These are phyloP conservation scores for Apiotrichum montevideense DNA, from an alignment of 1,284 basidiomycete species.

Conservation along the genomic window DNA sequence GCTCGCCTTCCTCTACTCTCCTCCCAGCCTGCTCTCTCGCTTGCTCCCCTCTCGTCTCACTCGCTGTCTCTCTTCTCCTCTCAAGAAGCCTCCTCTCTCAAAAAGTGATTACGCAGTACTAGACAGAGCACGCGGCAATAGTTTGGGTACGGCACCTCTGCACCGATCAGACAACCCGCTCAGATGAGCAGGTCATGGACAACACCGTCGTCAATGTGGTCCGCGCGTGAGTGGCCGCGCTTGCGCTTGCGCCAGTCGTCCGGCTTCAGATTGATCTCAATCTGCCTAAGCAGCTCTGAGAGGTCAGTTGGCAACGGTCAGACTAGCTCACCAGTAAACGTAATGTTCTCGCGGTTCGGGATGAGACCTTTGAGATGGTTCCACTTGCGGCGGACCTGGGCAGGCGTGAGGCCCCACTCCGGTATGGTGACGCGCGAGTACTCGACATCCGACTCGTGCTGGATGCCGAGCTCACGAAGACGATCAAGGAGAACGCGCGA, in stretches of 20 bases:
- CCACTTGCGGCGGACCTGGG: constrained; percentile 10
- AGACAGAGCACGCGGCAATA: no score
- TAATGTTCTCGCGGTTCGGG: background rate
- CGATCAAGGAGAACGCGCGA: constrained; percentile 5
- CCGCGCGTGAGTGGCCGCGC: background rate
- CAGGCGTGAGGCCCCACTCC: constrained; percentile 10
- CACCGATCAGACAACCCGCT: no score
- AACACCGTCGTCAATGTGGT: no score
- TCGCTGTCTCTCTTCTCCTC: no score
- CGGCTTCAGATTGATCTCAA: constrained; percentile 2
- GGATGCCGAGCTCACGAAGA: constrained; percentile 8
- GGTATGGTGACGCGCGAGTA: constrained; percentile 5
- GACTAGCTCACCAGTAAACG: constrained; percentile 4
- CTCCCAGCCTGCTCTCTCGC: no score
- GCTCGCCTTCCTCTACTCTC: no score
- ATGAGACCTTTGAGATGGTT: constrained; percentile 3
- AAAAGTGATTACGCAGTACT: no score
- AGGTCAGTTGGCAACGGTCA: background rate
- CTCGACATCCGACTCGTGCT: constrained; percentile 13
- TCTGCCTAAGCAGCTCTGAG: constrained; percentile 7
- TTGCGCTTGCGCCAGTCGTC: constrained; percentile 1
- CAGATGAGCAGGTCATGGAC: no score
- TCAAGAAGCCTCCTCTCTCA: no score
- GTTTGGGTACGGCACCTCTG: no score
- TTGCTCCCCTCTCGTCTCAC: no score